Evolutionary conservation across 2,329 filamentous ascomycete species (phyloP), one percentile per base, ranked within the genome.

Genomic region (Pseudogymnoascus sp.): DNA sequence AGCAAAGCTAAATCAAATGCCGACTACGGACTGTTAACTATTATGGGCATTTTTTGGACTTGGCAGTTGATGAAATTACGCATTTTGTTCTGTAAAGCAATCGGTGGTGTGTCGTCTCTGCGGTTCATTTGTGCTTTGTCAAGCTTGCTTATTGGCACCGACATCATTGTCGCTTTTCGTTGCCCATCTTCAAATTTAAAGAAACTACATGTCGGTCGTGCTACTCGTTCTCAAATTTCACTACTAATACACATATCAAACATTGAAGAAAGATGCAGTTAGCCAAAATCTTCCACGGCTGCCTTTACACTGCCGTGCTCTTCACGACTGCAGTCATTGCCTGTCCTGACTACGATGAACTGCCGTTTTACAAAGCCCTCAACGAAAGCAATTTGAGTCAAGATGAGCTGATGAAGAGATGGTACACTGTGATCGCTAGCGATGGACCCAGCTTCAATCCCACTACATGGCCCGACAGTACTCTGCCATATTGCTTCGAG

Each of bases 401-500:
- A 11, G 51, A 57, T 34, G 51, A 57, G 28, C 6, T 57, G n/a
- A 36, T 14, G 28, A 57, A 62, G 19, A 28, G 61, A 41, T 62
- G 21, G 13, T 62, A 62, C 21, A 48, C 61, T 8, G 43, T 31
- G 28, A 31, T 62, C 7, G 19, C 61, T 10, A n/a, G 13, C 23
- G 61, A 48, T 23, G 41, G 36, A n/a, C 37, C 14, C 13, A 41
- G 23, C 37, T 34, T n/a, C 45, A 14, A 41, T 14, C 23, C 37
- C 10, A 31, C 37, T 43, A 62, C 43, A 14, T 62, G 61, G 61
- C 61, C 61, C 3, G 31, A 48, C 13, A 62, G 61, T 14, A 62
- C 61, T 21, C 2, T 62, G 21, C 37, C 61, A 14, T 62, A 48
- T 21, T 62, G 61, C 61, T 62, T 41, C 23, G 61, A 62, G 21